Evolutionary conservation across 2,329 filamentous ascomycete species (phyloP).

Genomic region (Annulohypoxylon truncatum): DNA sequence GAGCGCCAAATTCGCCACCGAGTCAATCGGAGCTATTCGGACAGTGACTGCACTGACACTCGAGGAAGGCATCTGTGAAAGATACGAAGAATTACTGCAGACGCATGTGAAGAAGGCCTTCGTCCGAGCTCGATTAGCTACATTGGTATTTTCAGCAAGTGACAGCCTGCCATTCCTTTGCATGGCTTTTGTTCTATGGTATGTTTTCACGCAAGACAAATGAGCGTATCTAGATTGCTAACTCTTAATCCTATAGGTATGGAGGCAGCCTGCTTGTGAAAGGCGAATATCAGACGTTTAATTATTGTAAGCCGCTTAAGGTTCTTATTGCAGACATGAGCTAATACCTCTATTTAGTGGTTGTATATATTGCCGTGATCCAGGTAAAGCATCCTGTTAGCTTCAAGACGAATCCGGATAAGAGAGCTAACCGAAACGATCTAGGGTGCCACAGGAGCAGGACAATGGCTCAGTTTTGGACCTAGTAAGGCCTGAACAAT

Average conservation of each 20-base stretch:
- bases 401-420: background rate
- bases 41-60: slow-evolving; percentile 78
- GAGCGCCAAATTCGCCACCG: slow-evolving; percentile 79
- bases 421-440: slow-evolving; percentile 15
- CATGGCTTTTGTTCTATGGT: slow-evolving; percentile 52
- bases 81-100: slow-evolving; percentile 69
- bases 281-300: slow-evolving; percentile 60
- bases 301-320: slow-evolving; percentile 54
- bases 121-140: slow-evolving; percentile 69
- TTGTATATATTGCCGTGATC: slow-evolving; percentile 74
- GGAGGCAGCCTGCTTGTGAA: slow-evolving; percentile 69
- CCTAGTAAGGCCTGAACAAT: slow-evolving; percentile 56
- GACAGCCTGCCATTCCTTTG: slow-evolving; percentile 61
- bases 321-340: background rate
- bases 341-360: slow-evolving; percentile 50
- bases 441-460: slow-evolving; percentile 70
- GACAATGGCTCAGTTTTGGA: slow-evolving; percentile 74
- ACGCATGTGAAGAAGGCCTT: slow-evolving; percentile 71
- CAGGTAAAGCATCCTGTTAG: slow-evolving; percentile 55
- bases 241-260: slow-evolving; percentile 71
- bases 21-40: slow-evolving; percentile 78
- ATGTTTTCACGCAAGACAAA: background rate
- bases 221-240: slow-evolving; percentile 26
- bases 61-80: slow-evolving; percentile 71
- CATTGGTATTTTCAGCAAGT: slow-evolving; percentile 76